Conservation (phyloP, 768 basidiomycete genomes). For the Suillus tomentosus region DNA sequence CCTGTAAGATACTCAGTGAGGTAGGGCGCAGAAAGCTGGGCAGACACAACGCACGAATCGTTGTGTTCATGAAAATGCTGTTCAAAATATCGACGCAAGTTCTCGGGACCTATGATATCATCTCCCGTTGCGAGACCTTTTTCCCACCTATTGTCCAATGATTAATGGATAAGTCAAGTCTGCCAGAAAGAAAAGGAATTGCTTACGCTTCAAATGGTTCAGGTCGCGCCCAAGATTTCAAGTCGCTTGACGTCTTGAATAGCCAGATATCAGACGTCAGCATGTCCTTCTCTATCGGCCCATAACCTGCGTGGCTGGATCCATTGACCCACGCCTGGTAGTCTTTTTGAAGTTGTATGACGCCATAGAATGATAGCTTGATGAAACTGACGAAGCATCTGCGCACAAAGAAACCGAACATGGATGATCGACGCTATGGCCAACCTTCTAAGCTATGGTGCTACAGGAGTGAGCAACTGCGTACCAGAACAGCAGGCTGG, state of each 20-base stretch:
- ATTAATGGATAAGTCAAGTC: slow-evolving; percentile 9
- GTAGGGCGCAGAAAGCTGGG: not conserved
- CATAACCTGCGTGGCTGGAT: slow-evolving; percentile 49
- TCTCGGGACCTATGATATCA: slow-evolving; percentile 67
- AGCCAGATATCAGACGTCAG: slow-evolving; percentile 51
- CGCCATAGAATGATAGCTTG: slow-evolving; percentile 75
- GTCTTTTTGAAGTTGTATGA: slow-evolving; percentile 65
- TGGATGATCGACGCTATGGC: slow-evolving; percentile 65
- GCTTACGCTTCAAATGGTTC: slow-evolving; percentile 62
- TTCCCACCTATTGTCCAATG: slow-evolving; percentile 56
- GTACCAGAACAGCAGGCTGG: slow-evolving; percentile 30
- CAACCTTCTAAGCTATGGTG: not conserved
- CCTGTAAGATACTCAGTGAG: slow-evolving; percentile 37
- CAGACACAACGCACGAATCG: slow-evolving; percentile 64
- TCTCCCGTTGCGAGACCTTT: slow-evolving; percentile 66
- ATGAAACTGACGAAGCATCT: slow-evolving; percentile 73
- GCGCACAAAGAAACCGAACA: slow-evolving; percentile 82
- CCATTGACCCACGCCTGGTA: slow-evolving; percentile 66
- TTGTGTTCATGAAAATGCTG: slow-evolving; percentile 80
- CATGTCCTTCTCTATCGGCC: slow-evolving; percentile 51
- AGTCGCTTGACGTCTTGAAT: slow-evolving; percentile 66
- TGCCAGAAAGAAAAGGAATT: not conserved
- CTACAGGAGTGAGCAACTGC: slow-evolving; percentile 5
- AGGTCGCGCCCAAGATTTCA: slow-evolving; percentile 63
- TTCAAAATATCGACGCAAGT: slow-evolving; percentile 78